Evolutionary conservation across 2,329 filamentous ascomycete species (phyloP).

Genomic region (Penicillium paneum): DNA sequence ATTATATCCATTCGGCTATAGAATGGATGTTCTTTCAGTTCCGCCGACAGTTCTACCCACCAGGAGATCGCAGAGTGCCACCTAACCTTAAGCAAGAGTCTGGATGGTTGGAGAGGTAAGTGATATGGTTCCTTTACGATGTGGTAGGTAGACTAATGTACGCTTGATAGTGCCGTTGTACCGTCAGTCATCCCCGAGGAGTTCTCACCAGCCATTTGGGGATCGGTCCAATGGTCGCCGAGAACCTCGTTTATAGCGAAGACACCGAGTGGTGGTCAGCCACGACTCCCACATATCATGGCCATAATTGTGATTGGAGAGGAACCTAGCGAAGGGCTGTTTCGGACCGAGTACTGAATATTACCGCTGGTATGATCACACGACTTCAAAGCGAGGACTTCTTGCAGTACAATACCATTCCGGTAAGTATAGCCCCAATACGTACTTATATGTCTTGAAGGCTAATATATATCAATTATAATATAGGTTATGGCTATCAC

Average conservation of each 20-base stretch:
- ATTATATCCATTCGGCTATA: background rate
- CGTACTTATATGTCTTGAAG: too few relatives aligned
- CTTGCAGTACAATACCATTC: too few relatives aligned
- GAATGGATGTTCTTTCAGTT: background rate
- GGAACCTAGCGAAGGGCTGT: too few relatives aligned
- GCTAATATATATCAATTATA: background rate
- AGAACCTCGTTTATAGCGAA: too few relatives aligned
- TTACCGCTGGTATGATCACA: too few relatives aligned
- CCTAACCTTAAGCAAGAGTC: background rate
- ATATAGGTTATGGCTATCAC: background rate
- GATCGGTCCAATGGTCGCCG: background rate
- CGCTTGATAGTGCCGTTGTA: background rate
- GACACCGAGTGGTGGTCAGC: too few relatives aligned
- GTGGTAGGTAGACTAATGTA: background rate
- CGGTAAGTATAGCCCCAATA: too few relatives aligned
- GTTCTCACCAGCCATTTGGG: background rate
- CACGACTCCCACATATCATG: too few relatives aligned
- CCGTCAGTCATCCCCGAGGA: background rate
- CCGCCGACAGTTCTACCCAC: background rate
- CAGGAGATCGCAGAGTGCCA: background rate
- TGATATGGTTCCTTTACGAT: background rate
- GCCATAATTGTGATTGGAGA: too few relatives aligned
- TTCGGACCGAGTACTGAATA: too few relatives aligned
- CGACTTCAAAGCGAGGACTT: too few relatives aligned
- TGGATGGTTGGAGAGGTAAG: background rate